A percentile compares a stretch with the other conserved stretches of the same genome.
Conservation (phyloP, 768 basidiomycete genomes). For the Suillus clintonianus region DNA sequence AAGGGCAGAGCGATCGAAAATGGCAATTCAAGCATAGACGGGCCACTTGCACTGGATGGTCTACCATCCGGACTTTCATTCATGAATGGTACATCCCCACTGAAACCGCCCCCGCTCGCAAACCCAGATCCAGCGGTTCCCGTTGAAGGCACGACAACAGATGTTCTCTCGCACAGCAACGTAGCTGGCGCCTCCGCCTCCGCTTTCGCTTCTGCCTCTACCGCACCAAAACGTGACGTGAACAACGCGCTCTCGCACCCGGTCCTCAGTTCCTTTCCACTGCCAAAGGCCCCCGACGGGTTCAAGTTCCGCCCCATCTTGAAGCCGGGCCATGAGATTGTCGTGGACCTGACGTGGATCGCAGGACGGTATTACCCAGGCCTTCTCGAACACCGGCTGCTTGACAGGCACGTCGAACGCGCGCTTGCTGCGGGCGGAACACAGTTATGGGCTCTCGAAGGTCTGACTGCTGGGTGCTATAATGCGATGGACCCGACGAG, state of each 20-base stretch:
- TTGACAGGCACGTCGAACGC: constrained; percentile 42
- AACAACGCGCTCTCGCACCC: constrained; percentile 41
- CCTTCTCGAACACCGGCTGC: constrained; percentile 64
- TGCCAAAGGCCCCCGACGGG: constrained; percentile 68
- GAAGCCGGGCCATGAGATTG: constrained; percentile 57
- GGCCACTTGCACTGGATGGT: constrained; percentile 11
- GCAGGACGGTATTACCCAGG: constrained; percentile 82
- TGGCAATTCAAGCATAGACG: not conserved
- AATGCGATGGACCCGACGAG: constrained; percentile 70
- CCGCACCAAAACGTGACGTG: constrained; percentile 18
- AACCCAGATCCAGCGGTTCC: constrained; percentile 29
- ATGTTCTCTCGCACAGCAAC: constrained; percentile 14
- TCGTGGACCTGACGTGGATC: constrained; percentile 69
- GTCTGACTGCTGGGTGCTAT: constrained; percentile 62
- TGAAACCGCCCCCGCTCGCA: constrained; percentile 31
- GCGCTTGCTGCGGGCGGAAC: constrained; percentile 41
- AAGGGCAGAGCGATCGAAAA: constrained; percentile 34
- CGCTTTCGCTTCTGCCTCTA: constrained; percentile 16
- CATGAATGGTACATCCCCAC: constrained; percentile 25
- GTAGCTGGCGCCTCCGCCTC: constrained; percentile 18
- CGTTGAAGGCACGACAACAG: constrained; percentile 18
- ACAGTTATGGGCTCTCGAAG: constrained; percentile 73
- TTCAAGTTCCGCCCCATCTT: constrained; percentile 73
- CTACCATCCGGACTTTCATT: not conserved
- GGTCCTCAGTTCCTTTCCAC: constrained; percentile 34